Evolutionary conservation across 2,329 filamentous ascomycete species (phyloP).

Genomic region (Fusarium sp.): DNA sequence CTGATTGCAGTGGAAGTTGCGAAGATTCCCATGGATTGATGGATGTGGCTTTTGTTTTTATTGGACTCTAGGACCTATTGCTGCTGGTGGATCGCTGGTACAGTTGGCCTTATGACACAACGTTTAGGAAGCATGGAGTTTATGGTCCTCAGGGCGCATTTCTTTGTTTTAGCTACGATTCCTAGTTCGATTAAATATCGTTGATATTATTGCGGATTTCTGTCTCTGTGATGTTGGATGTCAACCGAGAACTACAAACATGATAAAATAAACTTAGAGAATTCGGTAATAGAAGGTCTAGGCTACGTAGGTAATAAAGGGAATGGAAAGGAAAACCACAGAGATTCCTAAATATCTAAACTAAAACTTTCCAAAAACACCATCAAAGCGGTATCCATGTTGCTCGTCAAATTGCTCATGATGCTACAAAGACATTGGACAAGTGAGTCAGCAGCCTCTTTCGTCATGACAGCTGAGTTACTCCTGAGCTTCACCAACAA

Average conservation of each 20-base stretch:
- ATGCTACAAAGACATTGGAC: too few species aligned
- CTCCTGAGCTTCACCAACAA: too few species aligned
- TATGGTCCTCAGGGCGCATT: background rate
- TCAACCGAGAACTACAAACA: background rate
- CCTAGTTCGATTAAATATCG: background rate
- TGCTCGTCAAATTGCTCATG: too few species aligned
- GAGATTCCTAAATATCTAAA: too few species aligned
- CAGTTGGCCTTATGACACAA: background rate
- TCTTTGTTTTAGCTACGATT: conserved; percentile 1
- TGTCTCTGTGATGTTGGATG: background rate
- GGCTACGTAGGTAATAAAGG: too few species aligned
- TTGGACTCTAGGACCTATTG: background rate
- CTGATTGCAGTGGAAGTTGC: conserved; percentile 43
- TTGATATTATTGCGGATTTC: background rate
- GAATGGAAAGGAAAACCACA: too few species aligned
- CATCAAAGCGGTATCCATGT: too few species aligned
- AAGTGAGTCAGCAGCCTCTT: too few species aligned
- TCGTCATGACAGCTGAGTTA: too few species aligned
- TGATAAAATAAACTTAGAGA: too few species aligned
- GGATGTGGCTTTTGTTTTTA: background rate
- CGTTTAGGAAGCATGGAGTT: conserved; percentile 16
- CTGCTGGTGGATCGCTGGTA: background rate
- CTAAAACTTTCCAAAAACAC: too few species aligned
- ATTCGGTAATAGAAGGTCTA: too few species aligned
- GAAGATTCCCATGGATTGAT: background rate